These are phyloP conservation scores for Gonapodya prolifera DNA, from an alignment of 192 early-diverging fungal genomes.

Conservation along the genomic window DNA sequence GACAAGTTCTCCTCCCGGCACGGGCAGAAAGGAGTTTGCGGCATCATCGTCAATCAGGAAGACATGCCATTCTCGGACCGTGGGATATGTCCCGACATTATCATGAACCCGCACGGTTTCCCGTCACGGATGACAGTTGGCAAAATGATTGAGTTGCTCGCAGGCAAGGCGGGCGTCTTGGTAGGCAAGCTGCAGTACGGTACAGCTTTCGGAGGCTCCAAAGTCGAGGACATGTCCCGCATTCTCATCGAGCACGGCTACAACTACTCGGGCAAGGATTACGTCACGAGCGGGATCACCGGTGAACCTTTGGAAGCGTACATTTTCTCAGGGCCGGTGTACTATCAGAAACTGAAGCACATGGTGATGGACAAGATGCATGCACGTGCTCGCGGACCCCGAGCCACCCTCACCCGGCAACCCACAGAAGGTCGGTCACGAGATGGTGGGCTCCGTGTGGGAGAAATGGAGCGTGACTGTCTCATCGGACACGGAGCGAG, in stretches of 20 bases:
- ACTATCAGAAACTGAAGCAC: constrained; percentile 97
- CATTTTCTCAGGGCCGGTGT: constrained; percentile 92
- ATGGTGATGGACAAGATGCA: constrained; percentile 99
- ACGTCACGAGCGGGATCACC: constrained; percentile 78
- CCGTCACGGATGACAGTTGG: constrained; percentile 98
- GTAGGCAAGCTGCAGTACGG: constrained; percentile 89
- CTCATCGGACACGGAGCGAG: constrained; percentile 93
- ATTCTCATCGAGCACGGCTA: constrained; percentile 87
- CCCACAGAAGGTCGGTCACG: constrained; percentile 94
- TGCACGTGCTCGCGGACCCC: constrained; percentile 79
- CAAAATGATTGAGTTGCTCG: constrained; percentile 95
- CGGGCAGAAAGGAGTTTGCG: constrained; percentile 95
- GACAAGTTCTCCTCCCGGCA: constrained; percentile 98
- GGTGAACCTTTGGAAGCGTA: constrained; percentile 87
- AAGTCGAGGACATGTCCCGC: constrained; percentile 91
- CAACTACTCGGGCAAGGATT: constrained; percentile 95
- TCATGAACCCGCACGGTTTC: constrained; percentile 99
- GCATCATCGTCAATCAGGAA: constrained; percentile 92
- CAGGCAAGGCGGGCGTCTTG: constrained; percentile 89
- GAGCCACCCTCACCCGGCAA: constrained; percentile 81
- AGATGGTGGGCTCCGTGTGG: constrained; percentile 92
- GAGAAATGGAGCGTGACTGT: constrained; percentile 99
- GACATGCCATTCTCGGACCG: constrained; percentile 93
- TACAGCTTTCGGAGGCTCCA: constrained; percentile 82
- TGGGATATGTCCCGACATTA: constrained; percentile 86